phyloP scores from a whole-genome alignment of 148 eudicot genomes.

The Limonium bicolor region DNA sequence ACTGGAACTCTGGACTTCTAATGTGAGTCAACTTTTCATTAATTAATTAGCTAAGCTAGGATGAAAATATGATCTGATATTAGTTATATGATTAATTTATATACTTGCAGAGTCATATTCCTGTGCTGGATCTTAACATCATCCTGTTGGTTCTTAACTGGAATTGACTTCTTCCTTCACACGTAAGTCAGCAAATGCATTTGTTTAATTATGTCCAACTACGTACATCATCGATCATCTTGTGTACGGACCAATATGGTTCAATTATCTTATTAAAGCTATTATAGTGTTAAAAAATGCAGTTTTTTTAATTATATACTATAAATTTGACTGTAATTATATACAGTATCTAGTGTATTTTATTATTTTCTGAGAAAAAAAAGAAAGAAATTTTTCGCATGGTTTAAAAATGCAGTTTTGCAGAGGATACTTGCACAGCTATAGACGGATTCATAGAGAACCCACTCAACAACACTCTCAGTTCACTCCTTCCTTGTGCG shows the following conservation, averaged over 20 bases:
- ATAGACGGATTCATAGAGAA: slow-evolving; percentile 22
- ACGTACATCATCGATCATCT: neutral
- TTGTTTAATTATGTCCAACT: no score
- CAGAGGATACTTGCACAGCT: slow-evolving; percentile 32
- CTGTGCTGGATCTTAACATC: slow-evolving; percentile 32
- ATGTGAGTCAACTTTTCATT: slow-evolving; percentile 25
- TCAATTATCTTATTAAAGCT: neutral
- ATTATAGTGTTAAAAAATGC: neutral
- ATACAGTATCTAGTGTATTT: neutral
- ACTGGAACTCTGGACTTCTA: slow-evolving; percentile 54
- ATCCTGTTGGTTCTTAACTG: slow-evolving; percentile 32
- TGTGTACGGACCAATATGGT: neutral
- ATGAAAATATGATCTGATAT: neutral
- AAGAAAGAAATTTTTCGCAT: no score
- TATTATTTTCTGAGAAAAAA: slow-evolving; percentile 5
- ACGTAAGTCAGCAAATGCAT: slow-evolving; percentile 15
- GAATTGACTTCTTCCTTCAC: slow-evolving; percentile 28
- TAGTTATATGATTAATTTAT: neutral
- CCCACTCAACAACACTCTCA: slow-evolving; percentile 18
- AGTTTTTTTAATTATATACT: neutral
- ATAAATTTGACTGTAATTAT: slow-evolving; percentile 1
- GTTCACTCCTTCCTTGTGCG: slow-evolving; percentile 18
- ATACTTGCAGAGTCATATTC: slow-evolving; percentile 16
- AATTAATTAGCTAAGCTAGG: neutral
- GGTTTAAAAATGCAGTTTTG: slow-evolving; percentile 41